Conservation (phyloP, 1,139 yeast genomes). For the Geotrichum siamense region DNA sequence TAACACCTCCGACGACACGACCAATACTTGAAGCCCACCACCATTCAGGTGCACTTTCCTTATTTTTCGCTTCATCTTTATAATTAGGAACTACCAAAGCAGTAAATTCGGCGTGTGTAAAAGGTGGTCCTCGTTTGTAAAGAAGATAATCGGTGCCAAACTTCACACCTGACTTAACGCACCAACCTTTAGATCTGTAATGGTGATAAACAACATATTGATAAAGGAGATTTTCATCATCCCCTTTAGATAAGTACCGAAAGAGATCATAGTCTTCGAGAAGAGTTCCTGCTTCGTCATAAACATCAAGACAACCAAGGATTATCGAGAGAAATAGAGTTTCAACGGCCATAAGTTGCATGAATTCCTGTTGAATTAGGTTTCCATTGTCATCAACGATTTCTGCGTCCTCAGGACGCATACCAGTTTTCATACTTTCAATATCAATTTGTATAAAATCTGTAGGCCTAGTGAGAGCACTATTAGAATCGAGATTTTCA, state of each 20-base stretch:
- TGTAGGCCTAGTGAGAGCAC: constrained; percentile 24
- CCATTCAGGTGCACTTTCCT: constrained; percentile 41
- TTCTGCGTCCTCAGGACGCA: constrained; percentile 22
- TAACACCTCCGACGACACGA: constrained; percentile 82
- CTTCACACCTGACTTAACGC: constrained; percentile 84
- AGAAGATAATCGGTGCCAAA: constrained; percentile 79
- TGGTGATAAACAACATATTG: constrained; percentile 78
- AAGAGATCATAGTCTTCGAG: constrained; percentile 21
- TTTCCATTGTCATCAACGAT: constrained; percentile 36
- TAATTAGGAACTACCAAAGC: constrained; percentile 42
- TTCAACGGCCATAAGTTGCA: constrained; percentile 74
- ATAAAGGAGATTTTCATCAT: constrained; percentile 25
- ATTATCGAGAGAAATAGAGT: constrained; percentile 58
- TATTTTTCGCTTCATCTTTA: constrained; percentile 30
- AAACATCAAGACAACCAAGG: constrained; percentile 38
- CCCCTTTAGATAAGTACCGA: constrained; percentile 6
- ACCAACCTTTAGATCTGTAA: constrained; percentile 88
- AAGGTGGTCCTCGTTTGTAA: constrained; percentile 90
- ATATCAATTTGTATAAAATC: constrained; percentile 16
- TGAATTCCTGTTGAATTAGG: constrained; percentile 48
- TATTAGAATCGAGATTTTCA: constrained; percentile 20
- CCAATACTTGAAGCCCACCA: constrained; percentile 58
- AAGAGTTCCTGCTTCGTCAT: constrained; percentile 5
- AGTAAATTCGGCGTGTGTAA: constrained; percentile 87
- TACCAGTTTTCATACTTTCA: constrained; percentile 12